Conservation (phyloP, 1,139 yeast genomes). For the Sugiyamaella neomexicana region DNA sequence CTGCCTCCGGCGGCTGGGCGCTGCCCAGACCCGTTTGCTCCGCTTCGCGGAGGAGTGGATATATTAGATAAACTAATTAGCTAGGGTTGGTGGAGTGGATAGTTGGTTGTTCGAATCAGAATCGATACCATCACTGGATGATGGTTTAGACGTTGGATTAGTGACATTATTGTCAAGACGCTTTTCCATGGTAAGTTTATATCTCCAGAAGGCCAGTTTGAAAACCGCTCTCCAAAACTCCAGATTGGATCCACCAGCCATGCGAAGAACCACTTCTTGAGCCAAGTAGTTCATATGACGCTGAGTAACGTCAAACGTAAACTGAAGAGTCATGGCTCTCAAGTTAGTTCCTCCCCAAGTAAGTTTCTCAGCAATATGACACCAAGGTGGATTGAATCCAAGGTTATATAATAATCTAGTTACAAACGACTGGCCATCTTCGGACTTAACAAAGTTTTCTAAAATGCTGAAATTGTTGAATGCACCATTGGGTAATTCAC, state of each 20-base stretch:
- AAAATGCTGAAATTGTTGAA: constrained; percentile 3
- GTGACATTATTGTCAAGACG: neutral
- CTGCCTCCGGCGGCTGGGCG: too few species aligned
- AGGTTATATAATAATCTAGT: constrained; percentile 7
- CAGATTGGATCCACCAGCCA: constrained; percentile 12
- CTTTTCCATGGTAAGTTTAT: neutral
- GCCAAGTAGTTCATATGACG: constrained; percentile 8
- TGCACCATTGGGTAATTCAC: constrained; percentile 4
- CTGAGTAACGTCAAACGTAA: constrained; percentile 1
- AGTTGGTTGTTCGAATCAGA: too few species aligned
- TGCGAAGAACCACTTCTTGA: constrained; percentile 7
- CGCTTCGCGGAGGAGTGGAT: too few species aligned
- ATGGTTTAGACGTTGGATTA: too few species aligned
- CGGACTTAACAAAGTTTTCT: constrained; percentile 5
- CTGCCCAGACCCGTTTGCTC: too few species aligned
- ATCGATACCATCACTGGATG: neutral
- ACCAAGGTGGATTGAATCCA: constrained; percentile 7
- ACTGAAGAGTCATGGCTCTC: constrained; percentile 3
- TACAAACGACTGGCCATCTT: constrained; percentile 10
- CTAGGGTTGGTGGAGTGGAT: too few species aligned
- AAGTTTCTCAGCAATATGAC: constrained; percentile 12
- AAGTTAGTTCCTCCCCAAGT: constrained; percentile 11
- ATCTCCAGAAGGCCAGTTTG: constrained; percentile 9
- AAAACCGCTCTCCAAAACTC: constrained; percentile 12
- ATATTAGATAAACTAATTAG: too few species aligned